These are phyloP conservation scores for Umbelopsis sp. DNA, from an alignment of 192 early-diverging fungal species.

Conservation along the genomic window DNA sequence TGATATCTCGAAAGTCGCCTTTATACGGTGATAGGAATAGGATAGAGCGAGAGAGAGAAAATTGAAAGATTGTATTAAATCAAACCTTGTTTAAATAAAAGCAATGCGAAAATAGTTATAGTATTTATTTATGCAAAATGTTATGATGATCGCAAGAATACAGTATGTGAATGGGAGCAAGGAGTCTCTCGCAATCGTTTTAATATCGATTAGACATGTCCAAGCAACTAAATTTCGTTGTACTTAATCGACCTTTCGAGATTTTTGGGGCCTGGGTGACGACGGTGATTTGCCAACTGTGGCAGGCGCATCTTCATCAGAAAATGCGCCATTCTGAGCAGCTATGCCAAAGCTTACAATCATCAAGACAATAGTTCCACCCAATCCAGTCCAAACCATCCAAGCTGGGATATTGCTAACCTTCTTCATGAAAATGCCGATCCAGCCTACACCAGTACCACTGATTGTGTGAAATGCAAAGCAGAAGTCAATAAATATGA, in stretches of 20 bases:
- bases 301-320: not conserved
- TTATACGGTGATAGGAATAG: no score
- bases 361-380: not conserved
- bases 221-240: not conserved
- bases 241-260: conserved; percentile 11
- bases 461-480: not conserved
- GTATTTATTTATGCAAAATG: no score
- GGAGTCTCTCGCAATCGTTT: no score
- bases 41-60: no score
- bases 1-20: no score
- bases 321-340: not conserved
- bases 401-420: not conserved
- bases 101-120: no score
- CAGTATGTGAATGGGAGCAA: no score
- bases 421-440: conserved; percentile 20
- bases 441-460: conserved; percentile 9
- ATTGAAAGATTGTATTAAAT: no score
- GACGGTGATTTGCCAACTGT: not conserved
- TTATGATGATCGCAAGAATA: no score
- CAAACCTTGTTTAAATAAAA: no score
- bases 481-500: no score
- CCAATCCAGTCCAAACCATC: conserved; percentile 3
- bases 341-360: conserved; percentile 13
- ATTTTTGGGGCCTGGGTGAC: conserved; percentile 5
- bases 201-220: no score